These are phyloP conservation scores for Chenopodium suecicum DNA, from an alignment of 148 eudicot species.

Conservation along the genomic window DNA sequence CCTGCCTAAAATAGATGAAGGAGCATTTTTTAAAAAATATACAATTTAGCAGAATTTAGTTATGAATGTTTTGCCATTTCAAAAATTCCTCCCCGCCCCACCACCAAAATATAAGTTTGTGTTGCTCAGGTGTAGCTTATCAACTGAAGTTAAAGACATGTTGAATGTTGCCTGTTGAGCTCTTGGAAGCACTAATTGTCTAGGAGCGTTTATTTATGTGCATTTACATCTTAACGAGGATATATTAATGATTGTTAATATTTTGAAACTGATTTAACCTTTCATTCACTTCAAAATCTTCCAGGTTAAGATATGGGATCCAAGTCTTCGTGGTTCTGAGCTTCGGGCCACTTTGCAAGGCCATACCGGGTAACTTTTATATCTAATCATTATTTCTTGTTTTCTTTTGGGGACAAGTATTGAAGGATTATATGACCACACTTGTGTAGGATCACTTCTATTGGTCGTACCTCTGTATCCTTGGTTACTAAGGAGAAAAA, in stretches of 20 bases:
- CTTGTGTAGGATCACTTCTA: too few species aligned
- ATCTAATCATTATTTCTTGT: neutral
- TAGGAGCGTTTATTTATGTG: neutral
- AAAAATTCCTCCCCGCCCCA: too few species aligned
- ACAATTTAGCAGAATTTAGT: too few species aligned
- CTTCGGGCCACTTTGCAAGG: slow-evolving; percentile 91
- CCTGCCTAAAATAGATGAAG: too few species aligned
- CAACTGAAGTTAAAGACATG: neutral
- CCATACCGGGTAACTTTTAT: slow-evolving; percentile 72
- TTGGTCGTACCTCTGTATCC: too few species aligned
- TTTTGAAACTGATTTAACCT: slow-evolving; percentile 1
- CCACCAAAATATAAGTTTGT: neutral
- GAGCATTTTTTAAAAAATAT: too few species aligned
- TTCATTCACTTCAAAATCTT: slow-evolving; percentile 22
- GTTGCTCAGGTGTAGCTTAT: neutral
- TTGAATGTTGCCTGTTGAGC: neutral
- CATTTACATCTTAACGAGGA: neutral
- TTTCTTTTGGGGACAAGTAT: neutral
- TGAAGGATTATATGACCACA: neutral
- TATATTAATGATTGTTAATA: neutral
- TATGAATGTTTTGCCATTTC: too few species aligned
- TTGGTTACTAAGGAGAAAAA: too few species aligned
- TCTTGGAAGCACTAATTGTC: neutral
- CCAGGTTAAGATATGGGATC: slow-evolving; percentile 97
- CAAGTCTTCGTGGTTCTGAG: slow-evolving; percentile 94